Percentiles rank a stretch among this genome's conserved stretches.
Conservation (phyloP, 495 filamentous ascomycete species). For the Penicillium atrosanguineum region DNA sequence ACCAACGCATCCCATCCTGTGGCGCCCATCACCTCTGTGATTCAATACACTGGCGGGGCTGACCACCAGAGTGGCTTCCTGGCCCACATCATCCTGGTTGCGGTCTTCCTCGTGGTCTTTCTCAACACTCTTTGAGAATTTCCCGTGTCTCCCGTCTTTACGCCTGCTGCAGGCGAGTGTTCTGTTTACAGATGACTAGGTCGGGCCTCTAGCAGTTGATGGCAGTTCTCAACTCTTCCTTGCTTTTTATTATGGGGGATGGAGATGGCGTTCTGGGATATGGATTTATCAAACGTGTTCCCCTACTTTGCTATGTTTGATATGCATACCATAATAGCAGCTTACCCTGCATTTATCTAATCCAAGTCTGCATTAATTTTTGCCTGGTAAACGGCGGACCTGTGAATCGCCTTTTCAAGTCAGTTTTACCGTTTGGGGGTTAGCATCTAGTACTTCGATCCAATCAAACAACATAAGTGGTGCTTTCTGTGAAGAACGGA, state of each 20-base stretch:
- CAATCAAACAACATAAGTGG: too few species aligned
- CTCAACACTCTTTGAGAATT: neutral
- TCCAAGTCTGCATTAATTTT: neutral
- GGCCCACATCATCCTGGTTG: neutral
- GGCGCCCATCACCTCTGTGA: neutral
- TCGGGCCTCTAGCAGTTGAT: neutral
- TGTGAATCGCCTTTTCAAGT: too few species aligned
- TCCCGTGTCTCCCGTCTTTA: neutral
- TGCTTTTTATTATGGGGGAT: neutral
- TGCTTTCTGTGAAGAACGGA: too few species aligned
- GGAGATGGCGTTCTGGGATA: neutral
- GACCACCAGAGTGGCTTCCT: neutral
- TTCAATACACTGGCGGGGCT: neutral
- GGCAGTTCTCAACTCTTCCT: neutral
- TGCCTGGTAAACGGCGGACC: neutral
- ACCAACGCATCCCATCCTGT: neutral
- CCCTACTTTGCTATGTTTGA: neutral
- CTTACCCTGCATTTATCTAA: neutral
- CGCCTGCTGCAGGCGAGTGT: neutral
- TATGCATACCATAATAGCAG: neutral
- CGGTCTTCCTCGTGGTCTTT: neutral
- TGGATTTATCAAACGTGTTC: neutral
- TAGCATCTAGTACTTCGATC: too few species aligned
- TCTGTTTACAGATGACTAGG: neutral
- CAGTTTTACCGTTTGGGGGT: too few species aligned